phyloP scores from a whole-genome alignment of 257 asterid species.

The Solanum medicagineum region DNA sequence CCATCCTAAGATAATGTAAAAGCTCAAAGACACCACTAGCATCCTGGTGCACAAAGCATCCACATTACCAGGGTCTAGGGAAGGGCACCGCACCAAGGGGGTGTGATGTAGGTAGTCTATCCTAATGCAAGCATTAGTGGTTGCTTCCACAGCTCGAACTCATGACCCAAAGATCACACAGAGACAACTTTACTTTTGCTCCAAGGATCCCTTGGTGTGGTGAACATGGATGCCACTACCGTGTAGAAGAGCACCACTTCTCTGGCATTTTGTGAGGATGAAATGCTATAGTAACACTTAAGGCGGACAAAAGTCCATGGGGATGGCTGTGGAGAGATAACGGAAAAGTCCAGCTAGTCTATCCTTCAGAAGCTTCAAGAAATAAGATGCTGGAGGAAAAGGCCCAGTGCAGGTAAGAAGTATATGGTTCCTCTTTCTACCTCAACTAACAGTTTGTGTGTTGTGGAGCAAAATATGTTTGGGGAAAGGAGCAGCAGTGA shows the following conservation, averaged over 20 bases:
- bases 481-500: neutral
- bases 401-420: neutral
- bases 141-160: neutral
- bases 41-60: neutral
- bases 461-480: neutral
- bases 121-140: neutral
- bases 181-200: neutral
- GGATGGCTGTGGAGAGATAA: neutral
- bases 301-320: neutral
- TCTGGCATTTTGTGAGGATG: neutral
- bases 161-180: neutral
- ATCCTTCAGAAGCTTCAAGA: neutral
- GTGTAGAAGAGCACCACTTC: neutral
- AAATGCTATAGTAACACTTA: neutral
- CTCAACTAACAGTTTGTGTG: neutral
- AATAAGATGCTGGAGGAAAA: neutral
- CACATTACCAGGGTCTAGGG: neutral
- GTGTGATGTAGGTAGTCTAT: neutral
- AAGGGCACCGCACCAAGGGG: neutral
- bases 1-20: neutral
- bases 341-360: neutral
- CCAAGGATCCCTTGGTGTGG: neutral
- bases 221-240: neutral
- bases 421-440: neutral
- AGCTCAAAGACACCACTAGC: neutral